phyloP scores from a whole-genome alignment of 2,329 filamentous ascomycete species.

The Colletotrichum camelliae region DNA sequence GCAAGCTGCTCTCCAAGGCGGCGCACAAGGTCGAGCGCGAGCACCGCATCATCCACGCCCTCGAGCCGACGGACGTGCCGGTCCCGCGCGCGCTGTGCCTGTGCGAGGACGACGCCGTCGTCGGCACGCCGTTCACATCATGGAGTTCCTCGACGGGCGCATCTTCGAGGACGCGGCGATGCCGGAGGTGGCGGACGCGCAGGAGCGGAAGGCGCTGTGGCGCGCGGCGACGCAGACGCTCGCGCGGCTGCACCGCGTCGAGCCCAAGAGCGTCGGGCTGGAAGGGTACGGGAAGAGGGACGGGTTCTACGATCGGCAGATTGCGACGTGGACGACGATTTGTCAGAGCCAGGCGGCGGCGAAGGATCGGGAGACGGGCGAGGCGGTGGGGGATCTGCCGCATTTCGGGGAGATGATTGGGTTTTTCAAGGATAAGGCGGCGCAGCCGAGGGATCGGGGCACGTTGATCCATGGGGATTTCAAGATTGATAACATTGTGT shows the following conservation, averaged over 20 bases:
- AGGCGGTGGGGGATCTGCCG: conserved; percentile 81
- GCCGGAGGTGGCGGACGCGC: conserved; percentile 68
- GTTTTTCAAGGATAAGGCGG: conserved; percentile 74
- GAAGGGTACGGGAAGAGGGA: conserved; percentile 72
- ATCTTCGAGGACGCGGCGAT: conserved; percentile 91
- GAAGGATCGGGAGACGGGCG: conserved; percentile 77
- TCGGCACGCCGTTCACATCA: conserved; percentile 95
- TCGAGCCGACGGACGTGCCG: conserved; percentile 80
- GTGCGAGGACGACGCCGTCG: conserved; percentile 79
- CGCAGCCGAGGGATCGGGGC: conserved; percentile 78
- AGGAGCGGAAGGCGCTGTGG: conserved; percentile 83
- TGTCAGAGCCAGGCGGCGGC: conserved; percentile 78
- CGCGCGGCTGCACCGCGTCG: conserved; percentile 82
- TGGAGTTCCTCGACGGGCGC: conserved; percentile 93
- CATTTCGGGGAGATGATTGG: conserved; percentile 79
- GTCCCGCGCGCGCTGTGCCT: conserved; percentile 84
- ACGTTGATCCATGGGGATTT: conserved; percentile 94
- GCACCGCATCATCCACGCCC: conserved; percentile 86
- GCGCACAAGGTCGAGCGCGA: conserved; percentile 97
- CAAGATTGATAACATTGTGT: conserved; percentile 92
- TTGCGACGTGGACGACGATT: conserved; percentile 82
- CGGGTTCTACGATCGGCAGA: conserved; percentile 87
- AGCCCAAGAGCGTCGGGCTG: conserved; percentile 70
- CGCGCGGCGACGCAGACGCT: conserved; percentile 82
- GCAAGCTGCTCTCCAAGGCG: conserved; percentile 87